Evolutionary conservation across 129 eudicot genomes (phyloP), one percentile per base, ranked within the genome.

Genomic region (Artemisia annua): DNA sequence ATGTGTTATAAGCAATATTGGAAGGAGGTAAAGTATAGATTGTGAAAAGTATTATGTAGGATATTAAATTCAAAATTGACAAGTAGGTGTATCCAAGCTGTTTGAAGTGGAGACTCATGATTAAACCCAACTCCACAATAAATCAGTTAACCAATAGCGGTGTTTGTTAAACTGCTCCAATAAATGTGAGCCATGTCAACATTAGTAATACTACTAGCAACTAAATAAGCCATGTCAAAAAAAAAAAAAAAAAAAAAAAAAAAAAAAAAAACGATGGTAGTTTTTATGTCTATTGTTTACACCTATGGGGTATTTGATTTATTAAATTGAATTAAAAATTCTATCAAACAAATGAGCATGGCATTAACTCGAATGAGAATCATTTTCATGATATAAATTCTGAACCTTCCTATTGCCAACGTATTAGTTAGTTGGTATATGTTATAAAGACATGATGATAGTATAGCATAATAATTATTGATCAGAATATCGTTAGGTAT

Each of bases 81-180:
- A 56, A 66, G 79, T 75, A 43, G 80, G 74, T 76, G 74, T 76
- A 67, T 76, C 67, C 68, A 46, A 76, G 74, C 80, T 76, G 80
- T 67, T 49, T 46, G 74, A 57, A 67, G 74, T 56, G 51, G 74
- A 67, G 62, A 46, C 68, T 62, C 61, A 67, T 76, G 74, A 76
- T 76, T 76, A 70, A 76, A 56, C 68, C 16, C 73, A 48, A 46
- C 50, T 22, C 60, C 73, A 74, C 51, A 63, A 63, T 18, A 18
- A 71, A 71, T 54, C 59, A 62, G 26, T 20, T 20, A 66, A 55
- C 64, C 63, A 64, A 62, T 48, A 63, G 13, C 65, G 75, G 53
- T 70, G 75, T 19, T 14, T 57, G 65, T 54, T 69, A n/a, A 69
- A 24, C 60, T 48, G 8, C 26, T 2, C 52, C 9, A 15, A 51